Evolutionary conservation across 1,139 yeast species (phyloP).

Genomic region (Yamadazyma taylorii): DNA sequence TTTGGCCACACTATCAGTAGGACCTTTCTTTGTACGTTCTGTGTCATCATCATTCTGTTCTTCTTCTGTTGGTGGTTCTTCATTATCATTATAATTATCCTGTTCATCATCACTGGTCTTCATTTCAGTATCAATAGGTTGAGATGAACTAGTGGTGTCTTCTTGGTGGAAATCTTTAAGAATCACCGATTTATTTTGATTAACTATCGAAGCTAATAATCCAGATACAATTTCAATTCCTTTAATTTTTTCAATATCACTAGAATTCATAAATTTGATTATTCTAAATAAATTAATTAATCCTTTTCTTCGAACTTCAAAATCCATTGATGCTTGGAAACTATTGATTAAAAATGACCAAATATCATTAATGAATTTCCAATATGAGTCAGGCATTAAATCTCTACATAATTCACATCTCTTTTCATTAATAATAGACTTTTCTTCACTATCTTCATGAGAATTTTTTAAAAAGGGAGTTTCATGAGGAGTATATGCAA

Average conservation of each 20-base stretch:
- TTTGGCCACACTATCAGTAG: constrained; percentile 10
- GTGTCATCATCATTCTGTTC: constrained; percentile 11
- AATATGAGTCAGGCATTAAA: constrained; percentile 27
- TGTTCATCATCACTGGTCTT: constrained; percentile 14
- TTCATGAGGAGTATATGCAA: constrained; percentile 27
- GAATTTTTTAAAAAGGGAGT: constrained; percentile 33
- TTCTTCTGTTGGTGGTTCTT: constrained; percentile 11
- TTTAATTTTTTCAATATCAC: constrained; percentile 21
- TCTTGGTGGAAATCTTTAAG: constrained; percentile 17
- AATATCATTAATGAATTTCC: constrained; percentile 48
- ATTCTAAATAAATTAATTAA: constrained; percentile 60
- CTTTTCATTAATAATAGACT: constrained; percentile 24
- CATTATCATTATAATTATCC: constrained; percentile 13
- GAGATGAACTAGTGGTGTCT: not conserved
- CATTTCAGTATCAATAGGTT: constrained; percentile 12
- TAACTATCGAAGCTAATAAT: constrained; percentile 68
- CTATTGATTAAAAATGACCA: constrained; percentile 66
- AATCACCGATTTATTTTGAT: constrained; percentile 49
- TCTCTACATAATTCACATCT: constrained; percentile 27
- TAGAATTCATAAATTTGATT: constrained; percentile 28
- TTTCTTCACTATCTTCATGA: constrained; percentile 27
- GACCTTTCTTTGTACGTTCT: constrained; percentile 3
- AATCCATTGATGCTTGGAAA: constrained; percentile 76
- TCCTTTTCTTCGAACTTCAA: constrained; percentile 60
- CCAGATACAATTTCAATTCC: constrained; percentile 39